Conservation (phyloP, 2,329 filamentous ascomycete genomes). For the Mycogone perniciosa region DNA sequence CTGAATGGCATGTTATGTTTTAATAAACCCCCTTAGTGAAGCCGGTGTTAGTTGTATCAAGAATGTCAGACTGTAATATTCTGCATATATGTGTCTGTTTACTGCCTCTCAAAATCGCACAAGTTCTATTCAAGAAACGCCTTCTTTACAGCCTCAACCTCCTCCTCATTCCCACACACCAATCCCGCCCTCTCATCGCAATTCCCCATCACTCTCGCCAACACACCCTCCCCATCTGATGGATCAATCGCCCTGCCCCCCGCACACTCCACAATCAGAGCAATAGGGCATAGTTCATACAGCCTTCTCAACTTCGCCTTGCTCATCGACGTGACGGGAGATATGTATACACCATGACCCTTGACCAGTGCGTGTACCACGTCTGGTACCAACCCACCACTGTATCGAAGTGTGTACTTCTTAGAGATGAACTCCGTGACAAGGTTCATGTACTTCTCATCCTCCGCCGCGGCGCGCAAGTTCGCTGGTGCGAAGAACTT, state of each 20-base stretch:
- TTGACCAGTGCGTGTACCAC: constrained; percentile 54
- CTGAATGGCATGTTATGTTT: too few relatives aligned
- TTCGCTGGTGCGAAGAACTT: constrained; percentile 59
- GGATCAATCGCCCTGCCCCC: constrained; percentile 52
- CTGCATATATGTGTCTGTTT: neutral
- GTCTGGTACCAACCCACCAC: constrained; percentile 56
- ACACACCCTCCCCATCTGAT: constrained; percentile 32
- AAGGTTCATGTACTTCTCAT: constrained; percentile 41
- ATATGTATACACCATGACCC: constrained; percentile 55
- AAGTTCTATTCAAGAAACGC: constrained; percentile 13
- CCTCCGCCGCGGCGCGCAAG: constrained; percentile 49
- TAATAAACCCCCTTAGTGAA: too few relatives aligned
- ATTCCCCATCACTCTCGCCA: constrained; percentile 32
- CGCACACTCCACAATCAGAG: constrained; percentile 53
- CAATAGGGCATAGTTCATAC: constrained; percentile 56
- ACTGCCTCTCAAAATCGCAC: neutral
- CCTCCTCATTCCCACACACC: constrained; percentile 44
- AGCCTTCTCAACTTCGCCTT: constrained; percentile 52
- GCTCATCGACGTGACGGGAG: constrained; percentile 45
- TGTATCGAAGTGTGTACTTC: constrained; percentile 54
- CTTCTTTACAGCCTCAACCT: constrained; percentile 35
- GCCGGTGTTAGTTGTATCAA: too few relatives aligned
- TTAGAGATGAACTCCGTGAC: constrained; percentile 43
- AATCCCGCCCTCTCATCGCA: constrained; percentile 46
- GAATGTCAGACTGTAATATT: neutral